phyloP scores from a whole-genome alignment of 106 monocot species.

The Phalaenopsis aphrodite region DNA sequence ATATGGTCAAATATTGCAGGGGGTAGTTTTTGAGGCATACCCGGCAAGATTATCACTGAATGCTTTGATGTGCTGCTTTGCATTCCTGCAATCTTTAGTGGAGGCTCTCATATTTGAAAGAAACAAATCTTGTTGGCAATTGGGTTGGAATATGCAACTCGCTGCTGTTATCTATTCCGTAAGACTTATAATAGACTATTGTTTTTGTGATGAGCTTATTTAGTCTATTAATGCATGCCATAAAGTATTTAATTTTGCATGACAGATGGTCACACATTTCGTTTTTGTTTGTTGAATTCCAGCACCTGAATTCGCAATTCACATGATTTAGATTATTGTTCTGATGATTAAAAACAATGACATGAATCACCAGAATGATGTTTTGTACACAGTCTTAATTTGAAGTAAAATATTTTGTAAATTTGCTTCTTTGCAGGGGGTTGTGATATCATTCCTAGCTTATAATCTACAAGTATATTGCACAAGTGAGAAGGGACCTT shows the following conservation, averaged over 20 bases:
- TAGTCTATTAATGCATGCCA: no score
- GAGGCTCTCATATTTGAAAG: conserved; percentile 42
- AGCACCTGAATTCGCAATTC: no score
- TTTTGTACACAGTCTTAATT: no score
- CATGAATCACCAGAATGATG: no score
- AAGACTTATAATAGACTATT: conserved; percentile 1
- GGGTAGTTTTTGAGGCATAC: conserved; percentile 34
- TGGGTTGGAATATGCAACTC: conserved; percentile 45
- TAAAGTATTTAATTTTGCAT: no score
- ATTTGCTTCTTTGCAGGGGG: conserved; percentile 19
- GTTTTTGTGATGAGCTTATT: background rate
- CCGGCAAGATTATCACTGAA: conserved; percentile 40
- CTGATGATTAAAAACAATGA: no score
- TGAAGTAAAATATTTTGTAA: background rate
- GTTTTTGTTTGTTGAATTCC: no score
- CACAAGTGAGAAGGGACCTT: conserved; percentile 15
- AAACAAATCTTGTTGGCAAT: conserved; percentile 29
- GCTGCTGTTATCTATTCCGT: conserved; percentile 38
- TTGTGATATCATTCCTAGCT: conserved; percentile 22
- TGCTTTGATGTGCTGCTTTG: conserved; percentile 43
- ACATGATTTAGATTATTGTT: no score
- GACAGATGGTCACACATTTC: no score
- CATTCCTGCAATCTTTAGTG: conserved; percentile 36
- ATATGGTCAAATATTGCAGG: conserved; percentile 14
- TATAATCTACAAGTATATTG: conserved; percentile 15